phyloP scores from a whole-genome alignment of 2,329 filamentous ascomycete species.

The Botrytis galanthina region DNA sequence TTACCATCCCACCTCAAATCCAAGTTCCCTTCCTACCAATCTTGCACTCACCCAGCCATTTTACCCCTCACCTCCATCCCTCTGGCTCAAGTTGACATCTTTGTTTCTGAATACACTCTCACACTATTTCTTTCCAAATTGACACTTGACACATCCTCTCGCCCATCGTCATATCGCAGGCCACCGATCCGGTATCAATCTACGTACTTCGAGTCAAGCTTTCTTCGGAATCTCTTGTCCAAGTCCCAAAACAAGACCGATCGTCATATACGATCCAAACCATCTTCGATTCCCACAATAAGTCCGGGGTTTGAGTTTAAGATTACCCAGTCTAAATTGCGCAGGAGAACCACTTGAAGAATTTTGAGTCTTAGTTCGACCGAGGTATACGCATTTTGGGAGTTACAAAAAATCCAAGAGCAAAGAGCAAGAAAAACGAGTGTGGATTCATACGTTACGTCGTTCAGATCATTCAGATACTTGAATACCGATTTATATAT shows the following conservation, averaged over 20 bases:
- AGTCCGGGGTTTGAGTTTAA: conserved; percentile 15
- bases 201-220: not conserved
- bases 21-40: not conserved
- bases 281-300: not conserved
- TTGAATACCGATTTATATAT: not conserved
- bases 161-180: not conserved
- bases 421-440: not conserved
- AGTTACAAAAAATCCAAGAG: not conserved
- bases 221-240: not conserved
- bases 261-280: not conserved
- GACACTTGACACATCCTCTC: not conserved
- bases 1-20: not conserved
- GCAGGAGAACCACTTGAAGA: conserved; percentile 2
- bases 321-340: not conserved
- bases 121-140: not conserved
- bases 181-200: not conserved
- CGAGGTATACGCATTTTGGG: conserved; percentile 3
- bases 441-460: not conserved
- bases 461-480: not conserved
- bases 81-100: not conserved
- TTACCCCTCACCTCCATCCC: not conserved
- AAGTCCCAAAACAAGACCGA: not conserved
- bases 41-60: not conserved
- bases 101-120: not conserved
- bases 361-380: not conserved